Base-by-base conservation (phyloP, 1,284 basidiomycete species). In the Austroboletus olivaceoglutinosus region DNA sequence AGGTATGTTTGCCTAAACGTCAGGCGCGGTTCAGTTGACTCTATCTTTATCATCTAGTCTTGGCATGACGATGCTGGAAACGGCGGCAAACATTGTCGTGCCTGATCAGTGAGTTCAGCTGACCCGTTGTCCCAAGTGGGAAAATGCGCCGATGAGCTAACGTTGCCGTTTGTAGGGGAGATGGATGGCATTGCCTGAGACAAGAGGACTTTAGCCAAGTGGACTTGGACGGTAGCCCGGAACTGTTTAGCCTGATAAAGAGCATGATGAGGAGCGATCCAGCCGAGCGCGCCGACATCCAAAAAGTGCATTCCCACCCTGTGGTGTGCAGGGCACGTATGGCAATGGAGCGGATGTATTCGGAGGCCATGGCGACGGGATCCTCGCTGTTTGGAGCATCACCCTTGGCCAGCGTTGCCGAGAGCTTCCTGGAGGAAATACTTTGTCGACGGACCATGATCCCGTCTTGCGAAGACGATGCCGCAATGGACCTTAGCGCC, bases 21-120 rank as follows among this genome's bases (percentile, higher is more conserved):
- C 43, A 23, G 38, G 13, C 6, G 29, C 23, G 12, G 4, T n/a
- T 25, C 38, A 12, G 18, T 48, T 53, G 16, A 40, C 50, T 44
- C 45, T 44, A 51, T 43, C 50, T 47, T 48, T 63, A 56, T 49
- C 15, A 9, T 44, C 2, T 64, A 93, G 93, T 73, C 82, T 98
- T 62, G 97, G 97, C 50, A 88, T 99, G 78, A 91, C 93, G 58
- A 83, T 98, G 69, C 82, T 99, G 40, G 97, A 99, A 77, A 88
- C 93, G 45, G 91, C 94, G 33, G 86, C 93, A 58, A 98, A 98
- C 68, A 94, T 99, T 58, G 85, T 96, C 54, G 89, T 99, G 33
- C 97, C 97, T 64, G 93, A 96, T 72, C 95, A 84, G 96, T 98
- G 61, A 78, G 89, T 82, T 38, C 57, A 52, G 47, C 13, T 25